Evolutionary conservation across 495 filamentous ascomycete genomes (phyloP), one percentile per base, ranked within the genome.

Genomic region (Talaromyces trachyspermus): DNA sequence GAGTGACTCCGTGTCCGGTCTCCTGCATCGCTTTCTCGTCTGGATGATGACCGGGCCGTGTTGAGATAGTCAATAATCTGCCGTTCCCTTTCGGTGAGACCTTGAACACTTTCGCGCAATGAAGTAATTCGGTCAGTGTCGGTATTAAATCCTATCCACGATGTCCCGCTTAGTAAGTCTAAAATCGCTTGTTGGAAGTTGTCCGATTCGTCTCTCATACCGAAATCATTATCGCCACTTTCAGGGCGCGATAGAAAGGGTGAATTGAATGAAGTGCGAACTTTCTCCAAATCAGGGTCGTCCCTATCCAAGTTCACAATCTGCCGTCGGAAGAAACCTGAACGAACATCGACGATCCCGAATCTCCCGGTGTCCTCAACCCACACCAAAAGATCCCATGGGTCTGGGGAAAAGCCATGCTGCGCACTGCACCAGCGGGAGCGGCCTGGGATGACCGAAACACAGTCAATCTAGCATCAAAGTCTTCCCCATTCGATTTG

Each of bases 301-400:
- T 79, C 64, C 25, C 68, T 64, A 50, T 85, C 77, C 27, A 94
- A 60, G 2, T 76, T 55, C 7, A 95, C 61, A 20, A 86, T 76
- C 59, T 98, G 92, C 25, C 86, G 80, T 22, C 81, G 81, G 18
- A 73, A 64, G 50, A 95, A 88, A 17, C 81, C 79, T 49, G 79
- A 80, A 18, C 92, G 83, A 18, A 90, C 67, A 68, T 98, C 92
- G 2, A 85, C 85, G 37, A 97, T 71, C 9, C 89, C 90, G 26
- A 91, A 76, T 52, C 85, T 77, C 7, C 88, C 90, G 50, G 82
- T 83, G 51, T 95, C 84, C 65, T 98, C 92, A 17, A 89, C 80
- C 89, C 91, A 96, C 19, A 94, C 85, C 26, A 98, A 72, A 12
- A 98, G 77, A 61, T 98, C 91, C 77, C 83, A 86, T 8, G 90